Percentiles rank a stretch among this genome's conserved stretches.
Evolutionary conservation across 176 grass and related monocot species (phyloP).

Genomic region (Triticum urartu): DNA sequence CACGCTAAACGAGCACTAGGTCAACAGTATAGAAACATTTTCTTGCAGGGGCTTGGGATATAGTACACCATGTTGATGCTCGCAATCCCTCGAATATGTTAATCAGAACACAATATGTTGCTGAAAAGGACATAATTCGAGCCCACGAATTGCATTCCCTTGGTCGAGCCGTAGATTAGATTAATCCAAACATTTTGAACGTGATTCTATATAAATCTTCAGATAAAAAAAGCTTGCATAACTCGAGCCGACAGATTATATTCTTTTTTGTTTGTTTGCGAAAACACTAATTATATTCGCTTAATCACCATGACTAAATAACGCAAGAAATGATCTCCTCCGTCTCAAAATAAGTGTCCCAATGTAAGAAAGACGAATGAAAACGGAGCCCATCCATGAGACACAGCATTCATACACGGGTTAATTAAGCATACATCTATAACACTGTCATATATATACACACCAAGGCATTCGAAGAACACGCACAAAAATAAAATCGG

Average conservation of each 20-base stretch:
- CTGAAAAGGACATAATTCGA: not conserved
- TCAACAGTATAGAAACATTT: constrained; percentile 4
- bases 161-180: not conserved
- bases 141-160: not conserved
- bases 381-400: not conserved
- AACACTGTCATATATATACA: not conserved
- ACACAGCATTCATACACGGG: not conserved
- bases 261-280: not conserved
- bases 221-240: not conserved
- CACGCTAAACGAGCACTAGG: constrained; percentile 14
- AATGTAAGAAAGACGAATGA: not conserved
- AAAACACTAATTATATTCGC: not conserved
- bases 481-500: not conserved
- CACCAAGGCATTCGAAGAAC: not conserved
- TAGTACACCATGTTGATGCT: not conserved
- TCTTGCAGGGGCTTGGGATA: not conserved
- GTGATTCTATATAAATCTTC: not conserved
- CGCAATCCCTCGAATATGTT: not conserved
- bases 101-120: not conserved
- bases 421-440: not conserved
- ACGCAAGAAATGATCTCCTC: not conserved
- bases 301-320: not conserved
- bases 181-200: not conserved
- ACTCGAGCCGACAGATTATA: constrained; percentile 18
- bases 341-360: no score